Evolutionary conservation across 2,329 filamentous ascomycete species (phyloP).

Genomic region (Fusarium tupiense): DNA sequence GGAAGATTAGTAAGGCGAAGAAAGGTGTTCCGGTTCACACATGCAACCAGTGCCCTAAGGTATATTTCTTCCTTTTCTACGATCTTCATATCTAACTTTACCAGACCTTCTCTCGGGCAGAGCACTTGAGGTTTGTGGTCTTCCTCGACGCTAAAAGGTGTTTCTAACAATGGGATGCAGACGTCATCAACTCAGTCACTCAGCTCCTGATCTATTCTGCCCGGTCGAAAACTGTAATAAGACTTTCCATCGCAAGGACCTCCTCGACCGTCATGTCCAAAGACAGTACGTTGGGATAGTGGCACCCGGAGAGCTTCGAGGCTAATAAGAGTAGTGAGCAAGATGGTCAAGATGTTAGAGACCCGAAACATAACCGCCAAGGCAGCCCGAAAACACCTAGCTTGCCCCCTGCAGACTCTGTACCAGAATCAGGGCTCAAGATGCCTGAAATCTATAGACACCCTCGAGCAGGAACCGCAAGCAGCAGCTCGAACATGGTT

Average conservation of each 20-base stretch:
- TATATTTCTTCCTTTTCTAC: conserved; percentile 39
- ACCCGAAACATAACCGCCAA: conserved; percentile 8
- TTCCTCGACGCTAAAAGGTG: background rate
- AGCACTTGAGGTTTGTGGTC: conserved; percentile 65
- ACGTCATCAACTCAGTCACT: conserved; percentile 69
- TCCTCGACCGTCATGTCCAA: conserved; percentile 66
- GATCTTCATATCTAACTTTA: conserved; percentile 5
- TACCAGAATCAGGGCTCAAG: conserved; percentile 29
- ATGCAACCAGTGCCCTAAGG: conserved; percentile 64
- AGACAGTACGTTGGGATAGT: conserved; percentile 47
- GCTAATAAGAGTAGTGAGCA: conserved; percentile 39
- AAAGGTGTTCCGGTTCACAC: conserved; percentile 68
- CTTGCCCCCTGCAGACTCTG: conserved; percentile 18
- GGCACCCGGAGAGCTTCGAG: background rate
- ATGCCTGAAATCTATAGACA: conserved; percentile 29
- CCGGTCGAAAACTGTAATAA: conserved; percentile 64
- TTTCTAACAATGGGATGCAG: conserved; percentile 50
- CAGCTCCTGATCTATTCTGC: conserved; percentile 63
- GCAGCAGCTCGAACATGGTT: conserved; percentile 19
- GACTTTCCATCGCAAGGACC: conserved; percentile 67
- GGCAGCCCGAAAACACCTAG: conserved; percentile 30
- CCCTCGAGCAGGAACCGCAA: conserved; percentile 17
- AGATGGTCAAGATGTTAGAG: conserved; percentile 15
- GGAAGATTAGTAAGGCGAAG: conserved; percentile 66
- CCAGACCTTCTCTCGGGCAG: conserved; percentile 70